phyloP scores from a whole-genome alignment of 73 alveolate genomes.

The Paramecium primaurelia region DNA sequence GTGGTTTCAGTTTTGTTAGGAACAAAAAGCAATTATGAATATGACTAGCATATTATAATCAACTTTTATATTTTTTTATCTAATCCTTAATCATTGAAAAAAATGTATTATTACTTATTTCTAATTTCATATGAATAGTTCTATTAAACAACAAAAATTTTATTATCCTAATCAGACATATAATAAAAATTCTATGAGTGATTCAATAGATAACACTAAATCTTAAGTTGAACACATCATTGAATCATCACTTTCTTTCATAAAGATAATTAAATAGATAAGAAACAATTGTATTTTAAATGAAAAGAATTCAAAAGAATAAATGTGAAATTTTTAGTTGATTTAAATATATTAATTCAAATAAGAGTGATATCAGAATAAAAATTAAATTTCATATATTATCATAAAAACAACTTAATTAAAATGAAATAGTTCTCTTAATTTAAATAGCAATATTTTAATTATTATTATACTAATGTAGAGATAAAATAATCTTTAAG shows the following conservation, averaged over 20 bases:
- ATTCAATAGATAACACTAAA: neutral
- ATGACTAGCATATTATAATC: neutral
- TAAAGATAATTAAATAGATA: neutral
- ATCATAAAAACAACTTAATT: neutral
- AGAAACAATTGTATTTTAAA: neutral
- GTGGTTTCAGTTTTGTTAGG: slow-evolving; percentile 35
- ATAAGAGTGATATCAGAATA: neutral
- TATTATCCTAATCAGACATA: neutral
- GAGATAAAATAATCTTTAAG: too few relatives aligned
- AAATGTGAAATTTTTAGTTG: neutral
- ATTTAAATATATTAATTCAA: neutral
- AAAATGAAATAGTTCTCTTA: neutral
- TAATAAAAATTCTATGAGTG: neutral
- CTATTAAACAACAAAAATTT: neutral
- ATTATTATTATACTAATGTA: too few relatives aligned
- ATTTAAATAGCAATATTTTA: neutral
- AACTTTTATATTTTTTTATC: neutral
- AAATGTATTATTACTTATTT: neutral
- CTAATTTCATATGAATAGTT: neutral
- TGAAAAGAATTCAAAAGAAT: too few relatives aligned
- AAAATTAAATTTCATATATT: too few relatives aligned
- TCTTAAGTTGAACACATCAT: neutral
- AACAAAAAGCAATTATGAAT: neutral
- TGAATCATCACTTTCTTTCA: neutral
- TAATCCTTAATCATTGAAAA: neutral